Base-by-base conservation (phyloP, 805 yeast species). In the Blastobotrys terrestris region DNA sequence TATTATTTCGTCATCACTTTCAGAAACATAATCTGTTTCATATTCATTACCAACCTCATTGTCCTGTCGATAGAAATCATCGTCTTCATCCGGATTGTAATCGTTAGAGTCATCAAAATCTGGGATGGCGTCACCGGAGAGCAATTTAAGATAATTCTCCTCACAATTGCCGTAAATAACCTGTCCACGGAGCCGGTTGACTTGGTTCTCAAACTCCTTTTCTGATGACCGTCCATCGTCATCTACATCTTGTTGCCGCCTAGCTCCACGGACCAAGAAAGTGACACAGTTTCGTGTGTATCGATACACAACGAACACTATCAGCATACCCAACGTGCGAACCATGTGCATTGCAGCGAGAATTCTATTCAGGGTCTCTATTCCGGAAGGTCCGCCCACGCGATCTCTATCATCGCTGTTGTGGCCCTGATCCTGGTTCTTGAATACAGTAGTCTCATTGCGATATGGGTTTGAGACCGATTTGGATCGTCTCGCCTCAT, bases 391-490 rank as follows among this genome's bases (percentile, higher is more conserved):
- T 5, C 46, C 49, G 19, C 35, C 35, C 35, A 26, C 35, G 8
- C 35, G 45, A 6, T 21, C 21, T 19, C 15, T 19, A 3, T 19
- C 11, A 11, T 20, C 13, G 16, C 16, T 15, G 39, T 31, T 8
- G 46, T 6, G n/a, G 15, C 3, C 18, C 18, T 22, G 43, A 7
- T 15, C 19, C 5, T n/a, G 43, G 14, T 15, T 40, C 14, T 16
- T 40, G 19, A 40, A 43, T 14, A 14, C 6, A 18, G 94, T 85
- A 48, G 87, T 95, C 65, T 87, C 95, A 68, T 87, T 91, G 22
- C 35, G 19, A 22, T 58, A 53, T 14, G 55, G 56, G 22, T 19
- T 45, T 39, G 31, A 47, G 14, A 16, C 14, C 21, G 22, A 22
- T 18, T n/a, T 8, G 14, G 43, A 35, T 20, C 35, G 14, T 19